phyloP scores from a whole-genome alignment of 2,329 filamentous ascomycete species.

The Thielaviopsis musarum region DNA sequence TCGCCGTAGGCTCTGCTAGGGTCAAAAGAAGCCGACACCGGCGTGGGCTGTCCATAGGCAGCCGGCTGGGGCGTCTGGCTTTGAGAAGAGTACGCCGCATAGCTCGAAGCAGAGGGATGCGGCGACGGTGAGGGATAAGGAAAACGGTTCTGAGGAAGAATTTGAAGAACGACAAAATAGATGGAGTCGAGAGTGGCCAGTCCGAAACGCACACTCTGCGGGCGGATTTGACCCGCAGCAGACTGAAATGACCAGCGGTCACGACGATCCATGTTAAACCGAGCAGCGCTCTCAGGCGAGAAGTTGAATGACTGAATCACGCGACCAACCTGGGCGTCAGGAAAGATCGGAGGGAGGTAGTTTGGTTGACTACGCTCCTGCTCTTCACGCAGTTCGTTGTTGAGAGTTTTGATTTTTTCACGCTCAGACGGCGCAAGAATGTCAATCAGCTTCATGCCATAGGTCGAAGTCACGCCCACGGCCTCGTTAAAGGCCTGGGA shows the following conservation, averaged over 20 bases:
- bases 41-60: conserved; percentile 27
- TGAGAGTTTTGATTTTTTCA: conserved; percentile 33
- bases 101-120: conserved; percentile 20
- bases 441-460: conserved; percentile 35
- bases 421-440: conserved; percentile 34
- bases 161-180: conserved; percentile 40
- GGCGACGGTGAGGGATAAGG: conserved; percentile 30
- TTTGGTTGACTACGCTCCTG: conserved; percentile 41
- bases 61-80: conserved; percentile 12
- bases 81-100: conserved; percentile 27
- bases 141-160: conserved; percentile 23
- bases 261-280: conserved; percentile 33
- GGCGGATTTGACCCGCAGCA: conserved; percentile 33
- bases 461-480: conserved; percentile 30
- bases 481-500: conserved; percentile 39
- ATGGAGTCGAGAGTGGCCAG: conserved; percentile 44
- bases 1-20: conserved; percentile 24
- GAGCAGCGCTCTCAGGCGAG: conserved; percentile 32
- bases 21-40: conserved; percentile 32
- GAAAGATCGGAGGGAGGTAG: conserved; percentile 47
- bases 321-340: conserved; percentile 34
- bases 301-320: conserved; percentile 40
- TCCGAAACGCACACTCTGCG: conserved; percentile 34
- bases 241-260: conserved; percentile 38
- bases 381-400: conserved; percentile 38